A percentile compares a stretch with the other conserved stretches of the same genome.
phyloP scores from a whole-genome alignment of 2,329 filamentous ascomycete genomes.

The Ophiognomonia clavigignenti-juglandacearum region DNA sequence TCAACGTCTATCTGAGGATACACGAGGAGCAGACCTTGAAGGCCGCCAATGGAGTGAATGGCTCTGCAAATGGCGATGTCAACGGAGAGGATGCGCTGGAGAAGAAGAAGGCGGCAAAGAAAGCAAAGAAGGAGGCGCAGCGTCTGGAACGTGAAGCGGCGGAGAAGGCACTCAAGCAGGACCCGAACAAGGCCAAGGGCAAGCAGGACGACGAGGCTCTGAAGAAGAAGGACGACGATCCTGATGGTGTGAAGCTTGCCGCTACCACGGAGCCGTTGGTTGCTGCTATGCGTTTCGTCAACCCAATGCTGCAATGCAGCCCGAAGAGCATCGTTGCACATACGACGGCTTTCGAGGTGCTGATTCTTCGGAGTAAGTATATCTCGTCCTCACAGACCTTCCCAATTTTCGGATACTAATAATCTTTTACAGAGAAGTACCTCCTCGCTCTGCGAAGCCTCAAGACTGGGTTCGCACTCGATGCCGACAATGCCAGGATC shows the following conservation, averaged over 20 bases:
- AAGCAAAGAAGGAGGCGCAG: constrained; percentile 72
- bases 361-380: constrained; percentile 71
- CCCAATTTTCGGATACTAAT: constrained; percentile 12
- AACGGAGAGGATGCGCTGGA: constrained; percentile 58
- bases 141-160: constrained; percentile 69
- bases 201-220: constrained; percentile 53
- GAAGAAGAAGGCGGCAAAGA: constrained; percentile 83
- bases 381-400: background rate
- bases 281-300: constrained; percentile 83
- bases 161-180: constrained; percentile 72
- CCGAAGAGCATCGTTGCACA: constrained; percentile 79
- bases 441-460: constrained; percentile 84
- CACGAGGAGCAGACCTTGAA: constrained; percentile 66
- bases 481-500: constrained; percentile 65
- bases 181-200: constrained; percentile 71
- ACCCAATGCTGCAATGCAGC: constrained; percentile 75
- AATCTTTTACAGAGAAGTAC: constrained; percentile 78
- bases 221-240: constrained; percentile 90
- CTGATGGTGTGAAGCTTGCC: constrained; percentile 73
- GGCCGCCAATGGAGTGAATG: constrained; percentile 58
- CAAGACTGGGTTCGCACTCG: constrained; percentile 64
- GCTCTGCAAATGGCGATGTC: constrained; percentile 30
- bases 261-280: constrained; percentile 77
- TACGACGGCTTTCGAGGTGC: constrained; percentile 84
- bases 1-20: constrained; percentile 74